Conservation (phyloP, 2,329 filamentous ascomycete species). For the Parascedosporium putredinis region DNA sequence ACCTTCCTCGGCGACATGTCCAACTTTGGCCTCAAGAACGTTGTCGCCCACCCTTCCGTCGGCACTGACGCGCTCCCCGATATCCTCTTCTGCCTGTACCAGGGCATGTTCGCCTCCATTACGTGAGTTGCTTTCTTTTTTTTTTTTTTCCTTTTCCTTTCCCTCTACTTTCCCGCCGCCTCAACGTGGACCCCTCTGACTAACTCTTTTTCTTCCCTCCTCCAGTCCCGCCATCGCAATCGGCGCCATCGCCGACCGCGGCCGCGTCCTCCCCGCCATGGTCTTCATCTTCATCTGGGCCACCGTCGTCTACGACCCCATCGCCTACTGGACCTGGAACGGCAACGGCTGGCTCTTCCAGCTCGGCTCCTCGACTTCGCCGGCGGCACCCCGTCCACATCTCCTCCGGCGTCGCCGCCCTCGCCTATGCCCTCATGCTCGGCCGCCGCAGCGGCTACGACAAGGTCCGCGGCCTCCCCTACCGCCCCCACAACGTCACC, state of each 20-base stretch:
- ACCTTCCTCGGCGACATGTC: slow-evolving; percentile 68
- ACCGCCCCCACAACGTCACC: slow-evolving; percentile 64
- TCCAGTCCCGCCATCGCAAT: slow-evolving; percentile 47
- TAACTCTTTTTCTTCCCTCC: too few species aligned
- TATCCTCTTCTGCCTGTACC: slow-evolving; percentile 74
- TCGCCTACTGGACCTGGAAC: slow-evolving; percentile 74
- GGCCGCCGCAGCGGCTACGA: slow-evolving; percentile 57
- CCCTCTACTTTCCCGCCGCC: not conserved
- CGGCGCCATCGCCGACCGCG: slow-evolving; percentile 50
- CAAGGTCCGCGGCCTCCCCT: slow-evolving; percentile 50
- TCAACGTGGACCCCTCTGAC: not conserved
- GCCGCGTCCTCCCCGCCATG: slow-evolving; percentile 49
- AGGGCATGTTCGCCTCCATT: slow-evolving; percentile 83
- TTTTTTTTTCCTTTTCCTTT: not conserved
- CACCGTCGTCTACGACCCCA: slow-evolving; percentile 61
- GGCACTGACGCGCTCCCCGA: slow-evolving; percentile 66
- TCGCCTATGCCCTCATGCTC: slow-evolving; percentile 64
- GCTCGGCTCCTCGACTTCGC: slow-evolving; percentile 65
- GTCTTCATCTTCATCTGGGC: slow-evolving; percentile 63
- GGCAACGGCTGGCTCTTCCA: slow-evolving; percentile 59
- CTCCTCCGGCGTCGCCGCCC: slow-evolving; percentile 58
- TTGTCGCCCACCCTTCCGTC: slow-evolving; percentile 65
- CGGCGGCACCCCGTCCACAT: slow-evolving; percentile 66
- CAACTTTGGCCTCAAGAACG: slow-evolving; percentile 73
- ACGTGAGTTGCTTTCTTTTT: slow-evolving; percentile 47